phyloP scores from a whole-genome alignment of 2,329 filamentous ascomycete species.

The Cercospora citrullina region DNA sequence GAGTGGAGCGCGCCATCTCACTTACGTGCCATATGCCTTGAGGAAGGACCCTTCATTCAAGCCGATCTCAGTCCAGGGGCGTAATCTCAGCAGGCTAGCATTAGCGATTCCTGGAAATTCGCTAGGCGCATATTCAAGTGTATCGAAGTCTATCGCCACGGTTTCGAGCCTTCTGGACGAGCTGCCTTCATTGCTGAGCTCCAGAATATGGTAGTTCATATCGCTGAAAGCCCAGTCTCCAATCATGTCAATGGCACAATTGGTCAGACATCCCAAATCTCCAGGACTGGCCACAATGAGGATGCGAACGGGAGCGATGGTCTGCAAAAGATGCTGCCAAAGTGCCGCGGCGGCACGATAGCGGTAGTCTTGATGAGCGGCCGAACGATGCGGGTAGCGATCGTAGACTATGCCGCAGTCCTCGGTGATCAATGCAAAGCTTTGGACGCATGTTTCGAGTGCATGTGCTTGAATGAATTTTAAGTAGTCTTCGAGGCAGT shows the following conservation, averaged over 20 bases:
- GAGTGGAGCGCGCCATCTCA: neutral
- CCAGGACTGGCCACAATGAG: slow-evolving; percentile 57
- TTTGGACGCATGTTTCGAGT: slow-evolving; percentile 40
- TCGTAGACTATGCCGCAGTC: slow-evolving; percentile 21
- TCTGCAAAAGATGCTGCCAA: slow-evolving; percentile 58
- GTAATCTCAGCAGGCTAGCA: slow-evolving; percentile 55
- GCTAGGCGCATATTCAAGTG: slow-evolving; percentile 17
- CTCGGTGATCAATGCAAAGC: slow-evolving; percentile 48
- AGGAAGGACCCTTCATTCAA: slow-evolving; percentile 76
- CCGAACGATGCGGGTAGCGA: slow-evolving; percentile 42
- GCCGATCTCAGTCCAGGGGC: slow-evolving; percentile 63
- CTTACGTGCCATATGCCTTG: slow-evolving; percentile 61
- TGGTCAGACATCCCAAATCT: slow-evolving; percentile 62
- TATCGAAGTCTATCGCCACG: slow-evolving; percentile 11
- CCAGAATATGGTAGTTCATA: slow-evolving; percentile 38
- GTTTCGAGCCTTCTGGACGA: neutral
- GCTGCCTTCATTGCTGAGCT: slow-evolving; percentile 18
- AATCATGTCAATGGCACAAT: slow-evolving; percentile 56
- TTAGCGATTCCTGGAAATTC: slow-evolving; percentile 27
- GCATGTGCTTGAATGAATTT: slow-evolving; percentile 26
- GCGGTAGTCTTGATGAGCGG: slow-evolving; percentile 35
- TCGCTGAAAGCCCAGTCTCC: slow-evolving; percentile 38
- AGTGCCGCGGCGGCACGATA: slow-evolving; percentile 32
- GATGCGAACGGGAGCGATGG: slow-evolving; percentile 52
- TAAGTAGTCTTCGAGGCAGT: slow-evolving; percentile 29